A percentile compares a stretch with the other conserved stretches of the same genome.
These are phyloP conservation scores for Forsythia viridissima DNA, from an alignment of 257 asterid species.

Conservation along the genomic window DNA sequence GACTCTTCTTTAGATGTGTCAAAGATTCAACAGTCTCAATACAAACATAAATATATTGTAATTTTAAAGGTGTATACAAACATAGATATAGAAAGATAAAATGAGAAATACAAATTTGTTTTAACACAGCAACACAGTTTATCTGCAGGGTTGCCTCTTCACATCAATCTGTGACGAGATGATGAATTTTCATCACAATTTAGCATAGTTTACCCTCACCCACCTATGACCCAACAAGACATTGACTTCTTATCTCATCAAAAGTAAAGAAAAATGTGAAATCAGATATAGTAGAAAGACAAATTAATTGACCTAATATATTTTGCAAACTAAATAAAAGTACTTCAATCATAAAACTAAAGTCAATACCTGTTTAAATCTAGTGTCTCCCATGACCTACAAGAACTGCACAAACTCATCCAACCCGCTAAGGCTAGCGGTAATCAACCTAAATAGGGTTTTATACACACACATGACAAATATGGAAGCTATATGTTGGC, in stretches of 20 bases:
- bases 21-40: no score
- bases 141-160: neutral
- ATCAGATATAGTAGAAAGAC: neutral
- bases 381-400: neutral
- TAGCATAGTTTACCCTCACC: neutral
- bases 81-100: no score
- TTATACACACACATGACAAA: constrained; percentile 17
- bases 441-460: neutral
- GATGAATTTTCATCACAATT: neutral
- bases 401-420: neutral
- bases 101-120: no score
- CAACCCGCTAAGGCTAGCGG: neutral
- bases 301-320: neutral
- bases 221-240: neutral
- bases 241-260: neutral
- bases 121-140: neutral
- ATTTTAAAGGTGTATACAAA: no score
- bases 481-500: constrained; percentile 31
- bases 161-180: no score
- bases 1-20: no score
- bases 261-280: neutral
- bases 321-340: neutral
- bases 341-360: neutral
- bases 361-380: neutral
- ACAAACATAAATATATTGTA: no score